Conservation (phyloP, 2,329 filamentous ascomycete genomes). For the Blastomyces parvus region DNA sequence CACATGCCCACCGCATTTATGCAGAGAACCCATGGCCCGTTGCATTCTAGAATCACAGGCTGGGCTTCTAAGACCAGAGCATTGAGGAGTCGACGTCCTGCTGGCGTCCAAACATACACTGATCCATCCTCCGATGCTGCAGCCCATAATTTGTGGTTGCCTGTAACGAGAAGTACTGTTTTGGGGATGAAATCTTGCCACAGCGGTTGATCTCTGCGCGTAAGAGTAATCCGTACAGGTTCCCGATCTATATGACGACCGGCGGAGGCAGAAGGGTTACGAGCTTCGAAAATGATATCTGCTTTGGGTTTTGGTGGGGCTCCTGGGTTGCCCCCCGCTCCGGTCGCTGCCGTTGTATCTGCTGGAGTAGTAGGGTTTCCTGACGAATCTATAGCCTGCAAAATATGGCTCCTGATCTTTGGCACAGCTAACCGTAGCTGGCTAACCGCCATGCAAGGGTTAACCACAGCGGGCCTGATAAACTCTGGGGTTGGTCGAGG, state of each 20-base stretch:
- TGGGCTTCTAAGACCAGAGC: slow-evolving; percentile 83
- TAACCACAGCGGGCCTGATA: slow-evolving; percentile 77
- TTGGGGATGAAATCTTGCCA: slow-evolving; percentile 93
- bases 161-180: slow-evolving; percentile 80
- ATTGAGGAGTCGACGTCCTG: slow-evolving; percentile 75
- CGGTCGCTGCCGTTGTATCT: slow-evolving; percentile 15
- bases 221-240: slow-evolving; percentile 72
- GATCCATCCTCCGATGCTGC: slow-evolving; percentile 89
- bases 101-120: slow-evolving; percentile 83
- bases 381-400: slow-evolving; percentile 61
- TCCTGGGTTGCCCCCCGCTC: slow-evolving; percentile 19
- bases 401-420: slow-evolving; percentile 70
- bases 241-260: slow-evolving; percentile 59
- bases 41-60: slow-evolving; percentile 84
- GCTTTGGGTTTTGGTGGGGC: slow-evolving; percentile 46
- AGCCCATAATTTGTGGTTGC: slow-evolving; percentile 83
- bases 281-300: slow-evolving; percentile 75
- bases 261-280: slow-evolving; percentile 61
- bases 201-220: slow-evolving; percentile 66
- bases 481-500: slow-evolving; percentile 67
- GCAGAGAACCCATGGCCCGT: slow-evolving; percentile 80
- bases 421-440: slow-evolving; percentile 82
- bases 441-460: slow-evolving; percentile 68
- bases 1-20: slow-evolving; percentile 81
- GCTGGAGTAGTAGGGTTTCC: slow-evolving; percentile 37